Evolutionary conservation across 768 basidiomycete genomes (phyloP), one percentile per base, ranked within the genome.

Genomic region (Kwoniella mangroviensis): DNA sequence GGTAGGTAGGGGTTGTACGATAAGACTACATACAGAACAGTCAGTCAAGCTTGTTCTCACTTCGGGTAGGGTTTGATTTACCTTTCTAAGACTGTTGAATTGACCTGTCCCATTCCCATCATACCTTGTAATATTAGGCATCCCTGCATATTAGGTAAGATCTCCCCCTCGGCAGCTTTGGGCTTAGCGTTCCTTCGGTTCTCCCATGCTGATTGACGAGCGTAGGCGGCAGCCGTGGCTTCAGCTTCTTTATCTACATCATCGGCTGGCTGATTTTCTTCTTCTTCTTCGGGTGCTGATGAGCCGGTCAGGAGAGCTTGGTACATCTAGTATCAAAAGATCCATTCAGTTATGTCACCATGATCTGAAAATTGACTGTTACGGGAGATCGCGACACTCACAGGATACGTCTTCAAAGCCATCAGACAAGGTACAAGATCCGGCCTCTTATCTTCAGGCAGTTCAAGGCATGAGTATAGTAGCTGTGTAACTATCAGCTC

Each of bases 101-200:
- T 91, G 73, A 90, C 87, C 1, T 90, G 89, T 0, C 88, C 83
- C 24, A 97, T 86, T 40, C 86, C 87, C 26, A 98, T 86, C 68
- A 98, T 84, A 3, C 91, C 89, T 82, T 98, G 94, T 2, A 98
- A 83, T 13, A 99, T 83, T 19, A 98, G 83, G 2, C 92, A 91
- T 1, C 96, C 96, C 80, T 94, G 93, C 13, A 90, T 87, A 75
- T 88, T 91, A 7, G 90, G 89, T 77, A 89, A 90, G 52, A 88
- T 78, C 1, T 85, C 84, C 65, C 84, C 64, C 75, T 74, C 70
- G 17, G 69, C 69, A 63, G 73, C 74, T 67, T 75, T 76, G 57
- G 78, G 64, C 51, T 75, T 75, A 4, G 68, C 70, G 3, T 49
- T 72, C 42, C 82, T 68, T 40, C 81, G 73, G 49, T 80, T 82